Evolutionary conservation across 2,329 filamentous ascomycete genomes (phyloP), one percentile per base, ranked within the genome.

Genomic region (Pleomassaria siparia): DNA sequence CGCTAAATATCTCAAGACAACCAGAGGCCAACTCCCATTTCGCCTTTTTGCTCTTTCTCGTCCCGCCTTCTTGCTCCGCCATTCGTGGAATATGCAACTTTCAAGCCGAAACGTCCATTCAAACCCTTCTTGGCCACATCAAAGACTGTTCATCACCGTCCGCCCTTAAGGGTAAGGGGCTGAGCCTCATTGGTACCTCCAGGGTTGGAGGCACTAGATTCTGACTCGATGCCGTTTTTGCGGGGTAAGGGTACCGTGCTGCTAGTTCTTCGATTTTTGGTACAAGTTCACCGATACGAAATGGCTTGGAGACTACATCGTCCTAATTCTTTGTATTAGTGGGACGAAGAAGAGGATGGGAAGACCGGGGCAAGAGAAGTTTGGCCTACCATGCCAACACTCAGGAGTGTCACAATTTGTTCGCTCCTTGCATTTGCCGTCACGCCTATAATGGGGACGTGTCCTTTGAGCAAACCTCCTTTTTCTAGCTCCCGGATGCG

Each of bases 191-290:
- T 2, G n/a, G 37, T 4, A 28, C 13, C 25, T n/a, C 7, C 13
- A 4, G 12, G 4, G 7, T 4, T 3, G n/a, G 3, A 7, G 9
- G 25, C 11, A 3, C 40, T 32, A 11, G 32, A n/a, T n/a, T n/a
- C n/a, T n/a, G n/a, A n/a, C n/a, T n/a, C n/a, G n/a, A n/a, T n/a
- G n/a, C n/a, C n/a, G n/a, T n/a, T n/a, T n/a, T n/a, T n/a, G n/a
- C n/a, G n/a, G n/a, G n/a, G n/a, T n/a, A n/a, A n/a, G n/a, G n/a
- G 40, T 40, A 40, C 39, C 52, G 59, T 8, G 44, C 54, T 41
- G 72, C 67, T 43, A 78, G 53, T 50, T 78, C 75, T 47, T 78
- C 75, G 41, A 79, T 78, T 60, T 78, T 79, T 1, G 76, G 76
- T 15, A 78, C 66, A 21, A 79, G 58, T 33, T 79, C 76, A 3